Evolutionary conservation across 1,284 basidiomycete species (phyloP).

Genomic region (Anthracocystis walkeri): DNA sequence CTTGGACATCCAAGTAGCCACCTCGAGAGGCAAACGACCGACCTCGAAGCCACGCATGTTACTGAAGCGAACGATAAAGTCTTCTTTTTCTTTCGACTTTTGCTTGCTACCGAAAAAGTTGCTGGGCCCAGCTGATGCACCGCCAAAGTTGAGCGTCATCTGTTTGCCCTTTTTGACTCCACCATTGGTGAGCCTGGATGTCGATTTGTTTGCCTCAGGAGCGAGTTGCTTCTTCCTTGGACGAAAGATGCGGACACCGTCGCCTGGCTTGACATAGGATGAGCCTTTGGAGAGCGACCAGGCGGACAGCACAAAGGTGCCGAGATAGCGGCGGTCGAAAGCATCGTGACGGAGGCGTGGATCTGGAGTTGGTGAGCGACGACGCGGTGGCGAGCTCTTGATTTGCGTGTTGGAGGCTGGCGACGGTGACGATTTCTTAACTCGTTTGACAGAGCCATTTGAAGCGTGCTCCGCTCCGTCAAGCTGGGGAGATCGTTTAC

Average conservation of each 20-base stretch:
- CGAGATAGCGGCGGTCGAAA: conserved; percentile 56
- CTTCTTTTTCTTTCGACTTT: conserved; percentile 55
- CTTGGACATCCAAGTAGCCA: conserved; percentile 65
- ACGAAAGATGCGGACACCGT: conserved; percentile 58
- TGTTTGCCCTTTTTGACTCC: conserved; percentile 45
- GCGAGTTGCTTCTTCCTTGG: conserved; percentile 47
- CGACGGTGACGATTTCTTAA: conserved; percentile 16
- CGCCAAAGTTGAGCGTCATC: conserved; percentile 57
- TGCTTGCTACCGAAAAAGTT: conserved; percentile 27
- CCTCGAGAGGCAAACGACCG: conserved; percentile 61
- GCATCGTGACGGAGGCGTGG: conserved; percentile 46
- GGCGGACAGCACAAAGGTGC: conserved; percentile 65
- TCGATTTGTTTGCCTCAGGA: conserved; percentile 8
- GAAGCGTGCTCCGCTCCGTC: not conserved
- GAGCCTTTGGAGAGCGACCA: conserved; percentile 66
- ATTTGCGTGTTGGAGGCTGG: conserved; percentile 1
- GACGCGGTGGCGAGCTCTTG: conserved; percentile 6
- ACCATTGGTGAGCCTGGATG: conserved; percentile 29
- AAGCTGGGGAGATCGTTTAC: conserved; percentile 5
- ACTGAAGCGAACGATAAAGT: conserved; percentile 67
- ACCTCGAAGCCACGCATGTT: conserved; percentile 66
- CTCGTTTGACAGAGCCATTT: conserved; percentile 10
- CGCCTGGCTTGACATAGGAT: conserved; percentile 60
- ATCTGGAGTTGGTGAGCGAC: conserved; percentile 36
- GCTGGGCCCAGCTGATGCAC: conserved; percentile 2